phyloP scores from a whole-genome alignment of 139 green algal genomes.

The Coccomyxa sp. region DNA sequence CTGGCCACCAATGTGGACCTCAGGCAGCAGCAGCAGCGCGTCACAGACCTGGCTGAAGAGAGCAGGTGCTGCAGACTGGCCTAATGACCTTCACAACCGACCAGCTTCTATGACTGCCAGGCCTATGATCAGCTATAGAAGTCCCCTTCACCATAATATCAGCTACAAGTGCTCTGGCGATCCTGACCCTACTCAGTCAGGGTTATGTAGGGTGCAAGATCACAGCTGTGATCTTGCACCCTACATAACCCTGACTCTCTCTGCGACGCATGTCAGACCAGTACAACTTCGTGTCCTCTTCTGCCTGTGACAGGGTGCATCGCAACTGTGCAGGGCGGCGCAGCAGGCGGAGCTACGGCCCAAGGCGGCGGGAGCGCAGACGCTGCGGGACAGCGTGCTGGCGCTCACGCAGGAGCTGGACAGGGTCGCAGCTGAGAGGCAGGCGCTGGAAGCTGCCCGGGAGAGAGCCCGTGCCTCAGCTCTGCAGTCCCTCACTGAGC shows the following conservation, averaged over 20 bases:
- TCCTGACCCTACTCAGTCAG: too few species aligned
- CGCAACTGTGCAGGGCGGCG: conserved; percentile 27
- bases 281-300: not conserved
- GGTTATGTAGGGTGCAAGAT: not conserved
- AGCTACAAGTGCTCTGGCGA: not conserved
- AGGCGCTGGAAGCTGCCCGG: conserved; percentile 59
- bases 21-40: conserved; percentile 50
- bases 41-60: conserved; percentile 41
- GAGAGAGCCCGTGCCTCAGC: conserved; percentile 64
- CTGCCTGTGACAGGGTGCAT: not conserved
- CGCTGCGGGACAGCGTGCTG: conserved; percentile 77
- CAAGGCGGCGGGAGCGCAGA: conserved; percentile 77
- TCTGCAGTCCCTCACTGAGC: conserved; percentile 70
- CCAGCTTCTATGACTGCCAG: not conserved
- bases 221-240: not conserved
- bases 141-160: not conserved
- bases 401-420: conserved; percentile 83
- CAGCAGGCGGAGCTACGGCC: conserved; percentile 56
- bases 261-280: not conserved
- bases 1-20: conserved; percentile 79
- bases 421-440: conserved; percentile 48
- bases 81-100: not conserved
- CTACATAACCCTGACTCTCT: not conserved
- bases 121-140: not conserved
- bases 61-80: conserved; percentile 2